Evolutionary conservation across 192 early-diverging fungal species (phyloP).

Genomic region (Umbelopsis ramanniana): DNA sequence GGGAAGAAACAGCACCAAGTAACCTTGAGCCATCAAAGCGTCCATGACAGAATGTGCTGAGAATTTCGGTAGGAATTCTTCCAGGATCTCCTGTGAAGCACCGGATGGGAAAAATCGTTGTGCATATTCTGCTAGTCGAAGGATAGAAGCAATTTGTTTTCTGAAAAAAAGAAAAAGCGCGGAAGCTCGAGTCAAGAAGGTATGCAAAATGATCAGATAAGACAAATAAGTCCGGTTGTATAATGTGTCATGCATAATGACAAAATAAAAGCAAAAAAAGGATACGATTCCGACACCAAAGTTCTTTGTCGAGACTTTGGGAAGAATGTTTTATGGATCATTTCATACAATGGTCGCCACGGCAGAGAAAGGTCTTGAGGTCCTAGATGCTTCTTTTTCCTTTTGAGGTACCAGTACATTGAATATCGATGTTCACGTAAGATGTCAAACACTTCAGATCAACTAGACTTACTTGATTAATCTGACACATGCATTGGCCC

Average conservation of each 20-base stretch:
- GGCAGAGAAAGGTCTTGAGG: slow-evolving; percentile 66
- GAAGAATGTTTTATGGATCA: slow-evolving; percentile 58
- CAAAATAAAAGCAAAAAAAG: not conserved
- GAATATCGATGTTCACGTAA: not conserved
- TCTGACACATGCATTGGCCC: slow-evolving; percentile 59
- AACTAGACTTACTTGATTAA: slow-evolving; percentile 65
- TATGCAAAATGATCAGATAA: not conserved
- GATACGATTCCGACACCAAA: slow-evolving; percentile 59
- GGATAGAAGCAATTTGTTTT: slow-evolving; percentile 51
- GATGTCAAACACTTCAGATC: not conserved
- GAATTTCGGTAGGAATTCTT: slow-evolving; percentile 76
- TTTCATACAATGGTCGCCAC: slow-evolving; percentile 77
- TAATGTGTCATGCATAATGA: not conserved
- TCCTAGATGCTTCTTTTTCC: slow-evolving; percentile 69
- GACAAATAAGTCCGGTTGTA: not conserved
- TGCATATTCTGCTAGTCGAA: slow-evolving; percentile 54
- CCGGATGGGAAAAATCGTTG: slow-evolving; percentile 71
- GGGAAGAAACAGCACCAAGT: slow-evolving; percentile 76
- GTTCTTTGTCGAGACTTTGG: slow-evolving; percentile 72
- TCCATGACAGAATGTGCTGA: slow-evolving; percentile 69
- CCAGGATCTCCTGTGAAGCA: slow-evolving; percentile 73
- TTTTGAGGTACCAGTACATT: slow-evolving; percentile 18
- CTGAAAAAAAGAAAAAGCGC: slow-evolving; percentile 38
- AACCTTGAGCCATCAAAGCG: slow-evolving; percentile 57
- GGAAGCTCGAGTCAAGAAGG: not conserved